A percentile compares a stretch with the other conserved stretches of the same genome.
Evolutionary conservation across 306 rosid species (phyloP).

Genomic region (Fragaria nilgerrensis): DNA sequence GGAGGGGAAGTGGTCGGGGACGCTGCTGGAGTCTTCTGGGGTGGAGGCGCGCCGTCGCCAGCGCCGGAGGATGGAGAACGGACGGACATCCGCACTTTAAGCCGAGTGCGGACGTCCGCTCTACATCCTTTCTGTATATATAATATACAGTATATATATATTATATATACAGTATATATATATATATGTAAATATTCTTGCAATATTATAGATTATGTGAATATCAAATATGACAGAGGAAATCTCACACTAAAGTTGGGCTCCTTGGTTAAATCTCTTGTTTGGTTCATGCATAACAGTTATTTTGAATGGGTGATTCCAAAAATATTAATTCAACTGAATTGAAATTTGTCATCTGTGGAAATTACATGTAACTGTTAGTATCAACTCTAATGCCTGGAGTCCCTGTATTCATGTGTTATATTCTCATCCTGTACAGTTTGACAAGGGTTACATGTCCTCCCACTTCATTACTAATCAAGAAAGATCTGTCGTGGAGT

Average conservation of each 20-base stretch:
- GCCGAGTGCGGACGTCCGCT: too few relatives aligned
- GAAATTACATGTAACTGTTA: not conserved
- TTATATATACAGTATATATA: too few relatives aligned
- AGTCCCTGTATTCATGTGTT: not conserved
- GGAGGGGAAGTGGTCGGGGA: too few relatives aligned
- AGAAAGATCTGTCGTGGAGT: constrained; percentile 78
- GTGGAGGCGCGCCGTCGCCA: too few relatives aligned
- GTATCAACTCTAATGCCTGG: not conserved
- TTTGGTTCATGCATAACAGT: not conserved
- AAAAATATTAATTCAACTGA: not conserved
- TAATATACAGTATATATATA: too few relatives aligned
- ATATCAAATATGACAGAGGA: not conserved
- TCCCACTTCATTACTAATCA: constrained; percentile 88
- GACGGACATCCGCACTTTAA: too few relatives aligned
- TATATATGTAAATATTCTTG: not conserved
- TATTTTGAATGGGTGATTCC: not conserved
- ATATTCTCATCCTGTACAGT: constrained; percentile 42
- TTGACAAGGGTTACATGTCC: constrained; percentile 94
- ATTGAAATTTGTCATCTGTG: not conserved
- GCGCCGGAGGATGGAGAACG: too few relatives aligned
- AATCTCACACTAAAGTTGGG: not conserved
- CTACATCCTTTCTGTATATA: too few relatives aligned
- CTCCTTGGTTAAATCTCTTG: not conserved
- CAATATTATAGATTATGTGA: not conserved
- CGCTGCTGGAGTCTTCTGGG: too few relatives aligned